These are phyloP conservation scores for Schizothecium vesticola DNA, from an alignment of 495 filamentous ascomycete genomes.

Conservation along the genomic window DNA sequence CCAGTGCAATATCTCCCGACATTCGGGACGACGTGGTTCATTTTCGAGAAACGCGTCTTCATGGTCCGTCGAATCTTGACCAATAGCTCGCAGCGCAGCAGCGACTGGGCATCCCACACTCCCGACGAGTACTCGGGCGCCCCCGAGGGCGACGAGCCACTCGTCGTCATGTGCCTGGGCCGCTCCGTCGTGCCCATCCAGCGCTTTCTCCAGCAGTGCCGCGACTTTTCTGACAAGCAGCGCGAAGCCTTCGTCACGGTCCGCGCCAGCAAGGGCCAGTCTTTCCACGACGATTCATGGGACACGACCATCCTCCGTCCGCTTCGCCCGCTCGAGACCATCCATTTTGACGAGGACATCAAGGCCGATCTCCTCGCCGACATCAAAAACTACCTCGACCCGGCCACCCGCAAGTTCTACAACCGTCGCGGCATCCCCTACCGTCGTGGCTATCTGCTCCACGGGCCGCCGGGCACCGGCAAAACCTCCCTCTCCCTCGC, in stretches of 20 bases:
- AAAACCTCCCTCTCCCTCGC: conserved; percentile 60
- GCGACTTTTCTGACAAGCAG: conserved; percentile 44
- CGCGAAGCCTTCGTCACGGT: conserved; percentile 42
- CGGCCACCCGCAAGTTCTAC: conserved; percentile 64
- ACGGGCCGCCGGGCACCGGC: conserved; percentile 63
- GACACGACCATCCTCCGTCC: conserved; percentile 41
- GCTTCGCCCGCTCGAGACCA: conserved; percentile 41
- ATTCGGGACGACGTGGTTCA: conserved; percentile 41
- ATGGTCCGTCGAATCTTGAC: conserved; percentile 35
- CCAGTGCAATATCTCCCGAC: conserved; percentile 43
- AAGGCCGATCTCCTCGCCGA: conserved; percentile 67
- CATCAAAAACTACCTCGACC: conserved; percentile 75
- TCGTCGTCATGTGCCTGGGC: conserved; percentile 43
- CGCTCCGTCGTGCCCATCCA: conserved; percentile 44
- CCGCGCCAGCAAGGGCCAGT: conserved; percentile 20
- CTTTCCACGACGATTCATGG: conserved; percentile 32
- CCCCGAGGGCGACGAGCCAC: conserved; percentile 39
- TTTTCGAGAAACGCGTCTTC: conserved; percentile 37
- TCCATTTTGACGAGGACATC: conserved; percentile 46
- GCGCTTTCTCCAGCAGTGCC: conserved; percentile 35
- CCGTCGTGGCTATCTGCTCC: conserved; percentile 56
- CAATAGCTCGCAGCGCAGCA: conserved; percentile 14
- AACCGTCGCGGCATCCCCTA: conserved; percentile 62
- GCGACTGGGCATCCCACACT: conserved; percentile 8
- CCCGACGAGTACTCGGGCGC: conserved; percentile 37